phyloP scores from a whole-genome alignment of 2,329 filamentous ascomycete genomes.

The Botrytis fabae region DNA sequence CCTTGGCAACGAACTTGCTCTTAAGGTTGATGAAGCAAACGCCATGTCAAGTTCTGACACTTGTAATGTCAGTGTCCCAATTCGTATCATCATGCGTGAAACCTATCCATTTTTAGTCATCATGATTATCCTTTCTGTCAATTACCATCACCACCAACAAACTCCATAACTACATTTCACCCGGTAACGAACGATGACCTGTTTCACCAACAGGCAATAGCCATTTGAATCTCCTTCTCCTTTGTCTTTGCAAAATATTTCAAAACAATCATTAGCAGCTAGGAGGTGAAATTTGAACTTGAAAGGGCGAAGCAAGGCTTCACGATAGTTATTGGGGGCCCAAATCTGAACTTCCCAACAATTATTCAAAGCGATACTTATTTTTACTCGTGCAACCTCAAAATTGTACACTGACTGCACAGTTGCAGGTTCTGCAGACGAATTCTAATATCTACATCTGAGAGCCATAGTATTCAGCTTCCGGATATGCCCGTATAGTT shows the following conservation, averaged over 20 bases:
- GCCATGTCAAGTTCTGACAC: background rate
- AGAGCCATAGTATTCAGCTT: background rate
- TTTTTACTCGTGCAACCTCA: background rate
- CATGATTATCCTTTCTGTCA: constrained; percentile 3
- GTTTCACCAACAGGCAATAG: background rate
- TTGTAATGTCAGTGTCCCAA: constrained; percentile 7
- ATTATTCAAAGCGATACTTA: constrained; percentile 7
- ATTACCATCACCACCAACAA: background rate
- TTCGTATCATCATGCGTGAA: background rate
- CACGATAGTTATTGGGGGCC: background rate
- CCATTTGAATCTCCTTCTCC: background rate
- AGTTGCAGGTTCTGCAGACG: constrained; percentile 12
- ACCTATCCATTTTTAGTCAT: constrained; percentile 6
- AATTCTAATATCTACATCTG: background rate
- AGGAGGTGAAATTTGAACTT: background rate
- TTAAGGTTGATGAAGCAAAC: background rate
- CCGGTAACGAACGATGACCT: background rate
- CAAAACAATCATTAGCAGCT: background rate
- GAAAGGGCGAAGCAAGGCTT: constrained; percentile 14
- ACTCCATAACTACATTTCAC: background rate
- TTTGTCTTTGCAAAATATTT: background rate
- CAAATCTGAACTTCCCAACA: constrained; percentile 7
- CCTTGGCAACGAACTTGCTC: constrained; percentile 8
- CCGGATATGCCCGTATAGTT: constrained; percentile 4
- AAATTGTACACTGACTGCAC: constrained; percentile 3